Evolutionary conservation across 1,284 basidiomycete species (phyloP).

Genomic region (Malassezia arunalokei): DNA sequence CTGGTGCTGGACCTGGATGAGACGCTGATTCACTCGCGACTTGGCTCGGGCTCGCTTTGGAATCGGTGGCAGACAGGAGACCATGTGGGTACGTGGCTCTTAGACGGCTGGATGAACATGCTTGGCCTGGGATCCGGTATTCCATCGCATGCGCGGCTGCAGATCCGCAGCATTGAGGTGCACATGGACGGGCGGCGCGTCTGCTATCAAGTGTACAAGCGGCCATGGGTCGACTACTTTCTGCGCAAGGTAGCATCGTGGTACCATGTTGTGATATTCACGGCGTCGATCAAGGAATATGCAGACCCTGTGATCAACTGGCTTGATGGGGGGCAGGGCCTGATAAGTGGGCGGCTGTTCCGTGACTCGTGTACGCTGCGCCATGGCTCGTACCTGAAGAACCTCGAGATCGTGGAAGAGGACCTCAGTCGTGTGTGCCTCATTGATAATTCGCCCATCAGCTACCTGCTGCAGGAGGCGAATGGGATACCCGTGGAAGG

Average conservation of each 20-base stretch:
- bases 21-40: constrained; percentile 93
- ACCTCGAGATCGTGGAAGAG: constrained; percentile 70
- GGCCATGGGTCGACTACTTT: constrained; percentile 67
- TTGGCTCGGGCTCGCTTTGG: constrained; percentile 53
- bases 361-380: constrained; percentile 88
- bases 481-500: constrained; percentile 98
- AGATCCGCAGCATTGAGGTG: constrained; percentile 82
- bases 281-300: constrained; percentile 96
- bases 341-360: constrained; percentile 76
- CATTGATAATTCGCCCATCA: constrained; percentile 88
- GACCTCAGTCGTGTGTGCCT: constrained; percentile 84
- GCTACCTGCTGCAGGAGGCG: constrained; percentile 83
- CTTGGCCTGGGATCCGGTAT: constrained; percentile 26
- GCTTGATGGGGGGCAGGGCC: constrained; percentile 77
- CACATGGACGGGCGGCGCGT: constrained; percentile 76
- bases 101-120: constrained; percentile 19
- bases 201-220: constrained; percentile 95
- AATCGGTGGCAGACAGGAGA: constrained; percentile 3
- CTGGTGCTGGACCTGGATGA: constrained; percentile 79
- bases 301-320: constrained; percentile 99
- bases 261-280: constrained; percentile 98
- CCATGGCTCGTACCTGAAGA: constrained; percentile 89
- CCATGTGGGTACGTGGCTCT: constrained; percentile 7
- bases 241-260: constrained; percentile 64
- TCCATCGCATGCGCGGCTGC: constrained; percentile 19